Evolutionary conservation across 2,329 filamentous ascomycete genomes (phyloP), one percentile per base, ranked within the genome.

Genomic region (Fusarium buharicum): DNA sequence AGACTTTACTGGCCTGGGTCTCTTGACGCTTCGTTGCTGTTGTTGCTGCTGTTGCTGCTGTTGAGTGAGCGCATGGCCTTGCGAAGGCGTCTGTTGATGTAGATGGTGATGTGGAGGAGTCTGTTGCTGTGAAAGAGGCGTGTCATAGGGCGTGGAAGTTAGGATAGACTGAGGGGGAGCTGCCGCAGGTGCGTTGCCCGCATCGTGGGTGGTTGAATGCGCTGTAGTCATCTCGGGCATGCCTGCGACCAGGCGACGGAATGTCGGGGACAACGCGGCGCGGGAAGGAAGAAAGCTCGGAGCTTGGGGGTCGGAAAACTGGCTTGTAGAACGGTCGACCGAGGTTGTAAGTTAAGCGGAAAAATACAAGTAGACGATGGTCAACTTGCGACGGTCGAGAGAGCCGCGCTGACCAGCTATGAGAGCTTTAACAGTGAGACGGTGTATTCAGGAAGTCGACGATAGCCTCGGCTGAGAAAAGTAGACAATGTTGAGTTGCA

Each of bases 1-100:
- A 4, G 82, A 84, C 69, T 85, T 85, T 59, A 84, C 83, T 4
- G 83, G 83, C 8, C 83, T 74, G 3, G 82, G 81, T 28, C 83
- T 77, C 68, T 84, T 84, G 47, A 84, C 82, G 62, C 80, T 82
- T 45, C 79, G 76, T 43, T 76, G 71, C 10, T 74, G 76, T n/a
- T 71, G 73, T 28, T 70, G 67, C 30, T 67, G 65, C 17, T 70
- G 70, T 20, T 67, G 66, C 30, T 67, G 65, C 17, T 70, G 70
- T 20, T 67, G 66, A 24, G 50, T 59, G 20, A 57, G 59, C 37
- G 53, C 50, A 34, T 66, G 67, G 47, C 58, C 55, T 27, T 67
- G 67, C n/a, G 68, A 63, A 33, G 66, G 64, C 17, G 68, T 70
- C 43, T 72, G 65, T 22, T 69, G 68, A 40, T 70, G 73, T 39